phyloP scores from a whole-genome alignment of 495 filamentous ascomycete genomes.

The Penicillium flavigenum region DNA sequence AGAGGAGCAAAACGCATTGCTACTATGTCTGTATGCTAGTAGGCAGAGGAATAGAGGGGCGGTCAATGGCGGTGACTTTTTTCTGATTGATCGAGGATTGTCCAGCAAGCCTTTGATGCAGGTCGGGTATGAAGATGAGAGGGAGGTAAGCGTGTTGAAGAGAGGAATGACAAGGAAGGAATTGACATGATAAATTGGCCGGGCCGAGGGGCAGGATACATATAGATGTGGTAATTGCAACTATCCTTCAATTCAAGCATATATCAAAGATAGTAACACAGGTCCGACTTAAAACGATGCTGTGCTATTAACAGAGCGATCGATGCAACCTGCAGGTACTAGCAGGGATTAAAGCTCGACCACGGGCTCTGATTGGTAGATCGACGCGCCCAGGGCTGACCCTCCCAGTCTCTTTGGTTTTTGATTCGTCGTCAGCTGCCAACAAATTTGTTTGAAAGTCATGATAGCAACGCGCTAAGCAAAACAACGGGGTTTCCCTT shows the following conservation, averaged over 20 bases:
- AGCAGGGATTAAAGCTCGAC: constrained; percentile 24
- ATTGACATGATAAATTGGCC: constrained; percentile 15
- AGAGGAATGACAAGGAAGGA: constrained; percentile 18
- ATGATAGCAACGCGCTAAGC: constrained; percentile 30
- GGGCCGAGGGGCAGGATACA: constrained; percentile 19
- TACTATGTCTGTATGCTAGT: constrained; percentile 13
- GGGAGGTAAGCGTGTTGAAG: constrained; percentile 9
- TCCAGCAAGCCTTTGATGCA: constrained; percentile 19
- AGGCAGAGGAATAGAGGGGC: background rate
- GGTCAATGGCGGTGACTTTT: constrained; percentile 2
- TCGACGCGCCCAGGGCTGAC: constrained; percentile 21
- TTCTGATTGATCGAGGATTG: constrained; percentile 4
- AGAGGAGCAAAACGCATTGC: constrained; percentile 34
- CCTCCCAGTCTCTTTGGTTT: constrained; percentile 17
- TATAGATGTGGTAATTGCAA: constrained; percentile 26
- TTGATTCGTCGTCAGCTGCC: constrained; percentile 20
- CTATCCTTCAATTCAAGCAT: constrained; percentile 9
- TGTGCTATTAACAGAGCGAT: constrained; percentile 27
- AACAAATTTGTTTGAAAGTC: constrained; percentile 24
- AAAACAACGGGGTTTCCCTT: constrained; percentile 24
- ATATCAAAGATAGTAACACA: constrained; percentile 31
- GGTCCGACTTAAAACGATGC: constrained; percentile 26
- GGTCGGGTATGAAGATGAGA: constrained; percentile 11
- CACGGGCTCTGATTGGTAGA: constrained; percentile 21
- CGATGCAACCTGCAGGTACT: constrained; percentile 32